phyloP scores from a whole-genome alignment of 768 basidiomycete genomes.

The Leccinum arenicola region DNA sequence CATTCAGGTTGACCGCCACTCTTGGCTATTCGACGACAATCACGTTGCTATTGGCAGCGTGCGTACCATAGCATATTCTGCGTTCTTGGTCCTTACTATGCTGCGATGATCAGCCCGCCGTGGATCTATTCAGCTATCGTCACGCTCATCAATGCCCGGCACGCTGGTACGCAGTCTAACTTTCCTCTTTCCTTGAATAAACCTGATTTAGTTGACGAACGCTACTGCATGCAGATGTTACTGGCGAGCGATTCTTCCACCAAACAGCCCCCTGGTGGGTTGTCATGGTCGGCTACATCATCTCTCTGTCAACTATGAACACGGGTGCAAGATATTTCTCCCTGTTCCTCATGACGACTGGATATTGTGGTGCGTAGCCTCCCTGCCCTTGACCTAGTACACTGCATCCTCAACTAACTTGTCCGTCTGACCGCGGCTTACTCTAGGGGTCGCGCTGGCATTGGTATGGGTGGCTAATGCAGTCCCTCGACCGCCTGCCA shows the following conservation, averaged over 20 bases:
- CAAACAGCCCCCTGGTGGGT: slow-evolving; percentile 57
- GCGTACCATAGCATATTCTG: slow-evolving; percentile 17
- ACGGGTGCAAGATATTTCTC: slow-evolving; percentile 57
- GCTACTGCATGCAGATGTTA: slow-evolving; percentile 38
- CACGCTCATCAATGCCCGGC: slow-evolving; percentile 54
- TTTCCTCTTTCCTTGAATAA: neutral
- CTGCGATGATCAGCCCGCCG: slow-evolving; percentile 45
- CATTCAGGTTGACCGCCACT: slow-evolving; percentile 50
- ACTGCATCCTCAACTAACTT: neutral
- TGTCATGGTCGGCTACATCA: slow-evolving; percentile 59
- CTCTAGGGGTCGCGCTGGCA: slow-evolving; percentile 40
- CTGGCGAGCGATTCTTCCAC: slow-evolving; percentile 67
- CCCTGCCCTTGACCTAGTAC: neutral
- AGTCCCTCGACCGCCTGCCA: slow-evolving; percentile 59
- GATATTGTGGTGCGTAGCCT: slow-evolving; percentile 39
- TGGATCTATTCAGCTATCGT: slow-evolving; percentile 55
- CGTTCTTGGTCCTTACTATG: neutral
- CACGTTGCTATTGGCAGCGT: slow-evolving; percentile 60
- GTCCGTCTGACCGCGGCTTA: neutral
- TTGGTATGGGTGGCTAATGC: slow-evolving; percentile 64
- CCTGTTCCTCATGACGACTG: slow-evolving; percentile 61
- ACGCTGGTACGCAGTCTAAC: slow-evolving; percentile 39
- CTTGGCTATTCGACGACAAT: slow-evolving; percentile 61
- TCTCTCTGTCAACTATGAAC: slow-evolving; percentile 51
- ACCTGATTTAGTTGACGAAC: neutral